These are phyloP conservation scores for Pyrus communis DNA, from an alignment of 306 rosid genomes.

Conservation along the genomic window DNA sequence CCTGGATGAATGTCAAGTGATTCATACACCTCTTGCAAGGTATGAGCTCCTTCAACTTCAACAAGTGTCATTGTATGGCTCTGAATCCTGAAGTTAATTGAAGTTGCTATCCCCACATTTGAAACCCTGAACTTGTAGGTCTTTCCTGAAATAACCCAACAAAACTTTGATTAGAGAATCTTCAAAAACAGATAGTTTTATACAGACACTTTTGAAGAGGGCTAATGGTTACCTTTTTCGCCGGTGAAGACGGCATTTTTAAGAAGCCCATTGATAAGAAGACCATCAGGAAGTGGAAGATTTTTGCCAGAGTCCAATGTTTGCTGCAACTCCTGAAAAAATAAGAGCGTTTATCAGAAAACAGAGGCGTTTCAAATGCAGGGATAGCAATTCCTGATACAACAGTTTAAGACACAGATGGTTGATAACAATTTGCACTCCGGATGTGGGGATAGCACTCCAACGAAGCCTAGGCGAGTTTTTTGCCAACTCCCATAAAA, in stretches of 20 bases:
- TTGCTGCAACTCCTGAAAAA: slow-evolving; percentile 38
- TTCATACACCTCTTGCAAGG: slow-evolving; percentile 55
- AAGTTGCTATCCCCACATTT: slow-evolving; percentile 57
- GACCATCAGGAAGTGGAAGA: slow-evolving; percentile 61
- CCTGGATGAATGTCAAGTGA: slow-evolving; percentile 70
- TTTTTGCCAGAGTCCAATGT: slow-evolving; percentile 42
- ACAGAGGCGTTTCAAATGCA: no score
- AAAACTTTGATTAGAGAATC: not conserved
- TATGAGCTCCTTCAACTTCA: slow-evolving; percentile 88
- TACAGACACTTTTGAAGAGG: not conserved
- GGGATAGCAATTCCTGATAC: no score
- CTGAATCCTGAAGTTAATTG: slow-evolving; percentile 66
- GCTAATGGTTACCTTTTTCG: slow-evolving; percentile 34
- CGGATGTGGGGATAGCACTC: no score
- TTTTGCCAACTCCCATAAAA: no score
- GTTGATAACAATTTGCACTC: no score
- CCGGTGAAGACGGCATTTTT: slow-evolving; percentile 27
- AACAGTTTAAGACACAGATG: no score
- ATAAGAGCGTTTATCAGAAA: not conserved
- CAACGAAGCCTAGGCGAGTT: no score
- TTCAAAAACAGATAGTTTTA: not conserved
- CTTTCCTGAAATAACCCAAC: slow-evolving; percentile 39
- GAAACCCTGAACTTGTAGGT: slow-evolving; percentile 73
- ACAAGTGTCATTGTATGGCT: slow-evolving; percentile 52
- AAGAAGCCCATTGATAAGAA: slow-evolving; percentile 61